Evolutionary conservation across 2,329 filamentous ascomycete genomes (phyloP).

Genomic region (Elsinoe ampelina): DNA sequence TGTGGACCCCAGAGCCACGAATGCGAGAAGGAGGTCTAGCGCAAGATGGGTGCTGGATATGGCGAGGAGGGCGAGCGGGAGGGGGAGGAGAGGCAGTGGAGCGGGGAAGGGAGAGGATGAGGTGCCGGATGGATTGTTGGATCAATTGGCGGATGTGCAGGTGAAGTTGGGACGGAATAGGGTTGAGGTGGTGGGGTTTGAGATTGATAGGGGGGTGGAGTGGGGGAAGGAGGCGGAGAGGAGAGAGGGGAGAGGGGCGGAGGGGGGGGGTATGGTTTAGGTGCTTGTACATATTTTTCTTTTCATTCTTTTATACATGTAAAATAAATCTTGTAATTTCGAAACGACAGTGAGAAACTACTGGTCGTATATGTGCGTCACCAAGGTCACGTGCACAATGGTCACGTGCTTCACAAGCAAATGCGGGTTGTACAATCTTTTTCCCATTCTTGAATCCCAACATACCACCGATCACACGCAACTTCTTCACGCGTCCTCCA

Average conservation of each 20-base stretch:
- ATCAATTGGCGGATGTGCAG: neutral
- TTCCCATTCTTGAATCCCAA: too few species aligned
- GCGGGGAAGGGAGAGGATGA: neutral
- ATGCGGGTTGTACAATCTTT: too few species aligned
- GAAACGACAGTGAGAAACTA: too few species aligned
- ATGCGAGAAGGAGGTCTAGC: neutral
- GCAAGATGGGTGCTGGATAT: conserved; percentile 8
- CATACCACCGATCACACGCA: too few species aligned
- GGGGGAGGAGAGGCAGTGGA: neutral
- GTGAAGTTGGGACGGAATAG: neutral
- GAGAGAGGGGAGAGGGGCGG: neutral
- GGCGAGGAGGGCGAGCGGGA: neutral
- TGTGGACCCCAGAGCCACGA: neutral
- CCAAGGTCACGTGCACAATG: too few species aligned
- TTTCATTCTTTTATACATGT: neutral
- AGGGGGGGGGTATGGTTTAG: neutral
- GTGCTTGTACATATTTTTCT: neutral
- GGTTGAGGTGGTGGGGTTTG: neutral
- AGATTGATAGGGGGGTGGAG: neutral
- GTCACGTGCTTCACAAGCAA: too few species aligned
- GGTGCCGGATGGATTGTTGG: neutral
- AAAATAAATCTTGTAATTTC: neutral
- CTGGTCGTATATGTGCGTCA: too few species aligned
- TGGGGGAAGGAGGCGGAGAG: neutral
- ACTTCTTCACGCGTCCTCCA: too few species aligned